A percentile compares a stretch with the other conserved stretches of the same genome.
phyloP scores from a whole-genome alignment of 306 rosid genomes.

The Vigna radiata region DNA sequence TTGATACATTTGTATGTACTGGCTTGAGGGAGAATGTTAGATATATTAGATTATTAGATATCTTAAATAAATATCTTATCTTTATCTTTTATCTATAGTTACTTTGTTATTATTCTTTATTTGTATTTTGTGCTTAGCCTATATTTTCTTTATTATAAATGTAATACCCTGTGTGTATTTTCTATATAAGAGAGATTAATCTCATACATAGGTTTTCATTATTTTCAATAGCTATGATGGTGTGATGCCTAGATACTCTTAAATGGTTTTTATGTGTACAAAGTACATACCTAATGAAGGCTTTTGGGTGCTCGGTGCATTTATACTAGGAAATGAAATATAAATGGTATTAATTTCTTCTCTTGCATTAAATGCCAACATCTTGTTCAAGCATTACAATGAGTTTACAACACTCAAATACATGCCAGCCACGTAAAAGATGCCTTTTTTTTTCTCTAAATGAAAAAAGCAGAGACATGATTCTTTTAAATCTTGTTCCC shows the following conservation, averaged over 20 bases:
- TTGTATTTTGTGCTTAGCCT: no score
- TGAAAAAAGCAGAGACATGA: constrained; percentile 2
- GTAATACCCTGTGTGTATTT: no score
- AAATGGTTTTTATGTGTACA: not conserved
- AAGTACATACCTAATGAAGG: not conserved
- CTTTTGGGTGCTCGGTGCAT: not conserved
- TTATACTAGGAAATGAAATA: not conserved
- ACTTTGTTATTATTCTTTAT: no score
- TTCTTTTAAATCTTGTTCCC: constrained; percentile 23
- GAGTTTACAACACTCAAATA: constrained; percentile 5
- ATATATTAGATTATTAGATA: no score
- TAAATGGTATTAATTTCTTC: not conserved
- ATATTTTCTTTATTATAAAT: no score
- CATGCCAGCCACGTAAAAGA: constrained; percentile 24
- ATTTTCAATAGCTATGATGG: not conserved
- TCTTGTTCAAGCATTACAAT: constrained; percentile 34
- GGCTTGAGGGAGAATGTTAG: no score
- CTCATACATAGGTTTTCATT: no score
- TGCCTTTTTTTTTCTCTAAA: constrained; percentile 1
- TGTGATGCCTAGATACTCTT: constrained; percentile 27
- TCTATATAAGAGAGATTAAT: no score
- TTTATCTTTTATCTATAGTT: no score
- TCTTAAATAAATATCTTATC: no score
- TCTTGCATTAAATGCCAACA: not conserved
- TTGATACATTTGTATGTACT: no score